A percentile compares a stretch with the other conserved stretches of the same genome.
Evolutionary conservation across 257 asterid species (phyloP).

Genomic region (Fraxinus quadrangulata): DNA sequence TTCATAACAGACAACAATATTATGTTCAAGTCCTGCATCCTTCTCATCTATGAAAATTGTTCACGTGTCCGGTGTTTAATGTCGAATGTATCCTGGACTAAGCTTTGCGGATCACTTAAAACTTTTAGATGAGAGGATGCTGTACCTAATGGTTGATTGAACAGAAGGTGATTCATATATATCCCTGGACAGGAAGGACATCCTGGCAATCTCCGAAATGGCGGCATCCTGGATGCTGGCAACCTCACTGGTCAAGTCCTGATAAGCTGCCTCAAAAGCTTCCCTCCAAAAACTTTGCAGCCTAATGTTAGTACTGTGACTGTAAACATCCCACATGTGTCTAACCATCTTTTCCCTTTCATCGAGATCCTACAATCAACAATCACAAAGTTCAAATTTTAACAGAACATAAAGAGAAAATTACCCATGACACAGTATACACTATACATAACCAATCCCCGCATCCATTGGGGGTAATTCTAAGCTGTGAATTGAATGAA

Average conservation of each 20-base stretch:
- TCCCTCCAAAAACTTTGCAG: conserved; percentile 86
- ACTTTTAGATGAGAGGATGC: background rate
- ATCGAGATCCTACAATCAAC: conserved; percentile 66
- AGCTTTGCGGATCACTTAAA: background rate
- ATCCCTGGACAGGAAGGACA: conserved; percentile 65
- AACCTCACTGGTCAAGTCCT: conserved; percentile 72
- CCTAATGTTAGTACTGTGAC: conserved; percentile 53
- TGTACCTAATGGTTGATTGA: conserved; percentile 35
- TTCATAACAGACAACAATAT: background rate
- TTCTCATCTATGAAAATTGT: background rate
- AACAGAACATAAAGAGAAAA: conserved; percentile 7
- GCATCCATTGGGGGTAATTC: background rate
- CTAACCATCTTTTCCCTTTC: conserved; percentile 82
- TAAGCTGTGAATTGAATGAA: background rate
- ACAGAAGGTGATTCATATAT: conserved; percentile 39
- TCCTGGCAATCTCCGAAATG: conserved; percentile 78
- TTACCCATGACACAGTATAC: background rate
- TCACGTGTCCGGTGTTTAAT: background rate
- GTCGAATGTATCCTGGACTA: background rate
- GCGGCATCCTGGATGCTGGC: conserved; percentile 52
- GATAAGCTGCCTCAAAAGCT: conserved; percentile 93
- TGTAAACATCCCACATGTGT: conserved; percentile 91
- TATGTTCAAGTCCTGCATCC: background rate
- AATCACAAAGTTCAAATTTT: background rate
- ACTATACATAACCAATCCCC: background rate